These are phyloP conservation scores for Ophiostoma piceae DNA, from an alignment of 2,329 filamentous ascomycete genomes.

Conservation along the genomic window DNA sequence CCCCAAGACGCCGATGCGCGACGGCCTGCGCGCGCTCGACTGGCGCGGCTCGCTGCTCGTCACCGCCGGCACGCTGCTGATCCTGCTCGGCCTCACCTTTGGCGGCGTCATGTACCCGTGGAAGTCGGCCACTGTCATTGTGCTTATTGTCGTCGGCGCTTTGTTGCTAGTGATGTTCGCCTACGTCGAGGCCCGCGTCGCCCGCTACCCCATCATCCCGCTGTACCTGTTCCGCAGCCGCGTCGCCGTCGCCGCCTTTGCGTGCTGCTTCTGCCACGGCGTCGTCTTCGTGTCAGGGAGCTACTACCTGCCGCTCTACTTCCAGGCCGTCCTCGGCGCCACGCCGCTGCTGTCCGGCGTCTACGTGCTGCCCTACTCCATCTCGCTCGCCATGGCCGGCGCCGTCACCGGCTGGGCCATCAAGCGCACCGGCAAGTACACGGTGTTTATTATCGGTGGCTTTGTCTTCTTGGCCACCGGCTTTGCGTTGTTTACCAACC, in stretches of 20 bases:
- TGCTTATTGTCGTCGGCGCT: constrained; percentile 68
- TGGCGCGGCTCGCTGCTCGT: constrained; percentile 55
- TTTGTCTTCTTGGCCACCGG: constrained; percentile 54
- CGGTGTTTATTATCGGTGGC: constrained; percentile 49
- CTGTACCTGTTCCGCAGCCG: constrained; percentile 61
- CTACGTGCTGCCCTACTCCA: constrained; percentile 64
- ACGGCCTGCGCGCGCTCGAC: constrained; percentile 60
- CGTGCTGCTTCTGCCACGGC: constrained; percentile 66
- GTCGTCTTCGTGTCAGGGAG: constrained; percentile 70
- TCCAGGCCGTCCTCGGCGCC: constrained; percentile 67
- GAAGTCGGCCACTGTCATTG: constrained; percentile 68
- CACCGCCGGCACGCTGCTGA: constrained; percentile 75
- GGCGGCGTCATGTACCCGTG: constrained; percentile 73
- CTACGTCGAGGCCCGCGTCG: constrained; percentile 66
- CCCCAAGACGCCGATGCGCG: constrained; percentile 55
- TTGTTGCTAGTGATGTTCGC: constrained; percentile 61
- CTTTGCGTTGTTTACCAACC: constrained; percentile 51
- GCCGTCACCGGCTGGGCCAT: constrained; percentile 42
- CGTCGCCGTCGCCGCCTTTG: constrained; percentile 61
- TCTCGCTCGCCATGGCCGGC: constrained; percentile 46
- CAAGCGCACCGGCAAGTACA: constrained; percentile 54
- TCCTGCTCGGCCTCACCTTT: constrained; percentile 79
- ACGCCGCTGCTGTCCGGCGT: constrained; percentile 67
- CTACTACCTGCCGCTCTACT: constrained; percentile 83
- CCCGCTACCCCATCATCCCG: constrained; percentile 74